Base-by-base conservation (phyloP, 2,329 filamentous ascomycete genomes). In the Aspergillus intermedius region DNA sequence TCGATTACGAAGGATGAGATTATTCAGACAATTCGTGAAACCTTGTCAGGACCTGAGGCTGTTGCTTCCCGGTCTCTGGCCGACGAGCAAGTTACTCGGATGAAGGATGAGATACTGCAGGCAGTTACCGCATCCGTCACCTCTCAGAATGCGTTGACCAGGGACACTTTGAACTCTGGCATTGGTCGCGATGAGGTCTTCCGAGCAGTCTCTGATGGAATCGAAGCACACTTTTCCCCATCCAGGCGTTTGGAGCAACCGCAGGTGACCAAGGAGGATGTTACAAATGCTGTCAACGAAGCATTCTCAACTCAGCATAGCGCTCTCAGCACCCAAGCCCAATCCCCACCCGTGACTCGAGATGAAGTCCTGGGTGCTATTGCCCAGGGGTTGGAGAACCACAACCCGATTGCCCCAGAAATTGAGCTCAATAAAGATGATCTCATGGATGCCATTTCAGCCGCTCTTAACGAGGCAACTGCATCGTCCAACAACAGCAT, bases 1-100 rank as follows among this genome's bases (percentile, higher is more conserved):
- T 78, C 74, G 6, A 76, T 91, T 44, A 88, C 90, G 0, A 80
- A 86, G 42, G 88, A 95, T 45, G 91, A 95, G 59, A 84, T 96
- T 19, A 78, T 95, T 4, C 81, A 85, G 44, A 87, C 87, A 2
- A 87, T 97, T 19, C 82, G 87, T 22, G 88, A 95, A 65, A 94
- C 88, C 53, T 74, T 97, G 3, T 88, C 94, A 56, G 87, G 89
- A 55, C 87, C 93, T 55, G 88, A 91, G 21, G 37, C 53, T 25
- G 21, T 37, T 9, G 43, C 53, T 17, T 46, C 59, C 13, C 52
- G 55, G 7, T 50, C 50, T 7, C 13, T 63, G 6, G 53, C 60
- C 12, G 55, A 60, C 6, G 61, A 61, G 12, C 60, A 66, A n/a
- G 49, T 67, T 12, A 53, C 51, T 46, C 52, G 52, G 13, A 56